Base-by-base conservation (phyloP, 805 yeast species). In the Ogataea paraovalis region DNA sequence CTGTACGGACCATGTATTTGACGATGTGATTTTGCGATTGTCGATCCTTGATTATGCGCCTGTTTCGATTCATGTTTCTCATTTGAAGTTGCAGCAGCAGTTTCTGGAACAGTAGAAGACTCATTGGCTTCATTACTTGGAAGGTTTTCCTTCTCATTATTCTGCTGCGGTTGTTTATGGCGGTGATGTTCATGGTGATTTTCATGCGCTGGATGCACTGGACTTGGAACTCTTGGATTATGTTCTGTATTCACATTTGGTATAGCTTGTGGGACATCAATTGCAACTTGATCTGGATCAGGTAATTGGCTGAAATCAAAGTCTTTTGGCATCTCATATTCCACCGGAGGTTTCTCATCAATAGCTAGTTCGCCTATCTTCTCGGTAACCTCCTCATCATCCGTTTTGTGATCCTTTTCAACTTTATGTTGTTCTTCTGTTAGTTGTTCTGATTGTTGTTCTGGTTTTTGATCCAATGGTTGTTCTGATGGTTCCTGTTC, bases 1-100 rank as follows among this genome's bases (percentile, higher is more conserved):
- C 96, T 73, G 67, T 87, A 87, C 10, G 94, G 92, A 6, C 96
- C 96, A 58, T 85, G 90, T 21, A 85, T 80, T 52, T 81, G 83
- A 55, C 78, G 79, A 56, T 66, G 69, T 32, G 70, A 56, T 53
- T 74, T 72, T n/a, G 58, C 47, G 38, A 56, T 42, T 21, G 60
- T 21, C 13, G 30, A 2, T 6, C n/a, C 30, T 12, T 39, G 28
- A 9, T 16, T 22, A 12, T 39, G 41, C 8, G 61, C 55, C 30
- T 67, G 69, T 40, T 70, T 61, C 28, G 68, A 62, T 50, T 68
- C 72, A 7, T 71, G 70, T 33, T 55, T 58, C 47, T 60, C 67
- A 7, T 34, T 40, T 9, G 47, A 36, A 10, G 38, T 40, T 10
- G 45, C 20, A 14, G 46, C 27, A 10, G 50, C 49, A 20, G 39